A percentile compares a stretch with the other conserved stretches of the same genome.
These are phyloP conservation scores for Jaapia argillacea DNA, from an alignment of 768 basidiomycete genomes.

Conservation along the genomic window DNA sequence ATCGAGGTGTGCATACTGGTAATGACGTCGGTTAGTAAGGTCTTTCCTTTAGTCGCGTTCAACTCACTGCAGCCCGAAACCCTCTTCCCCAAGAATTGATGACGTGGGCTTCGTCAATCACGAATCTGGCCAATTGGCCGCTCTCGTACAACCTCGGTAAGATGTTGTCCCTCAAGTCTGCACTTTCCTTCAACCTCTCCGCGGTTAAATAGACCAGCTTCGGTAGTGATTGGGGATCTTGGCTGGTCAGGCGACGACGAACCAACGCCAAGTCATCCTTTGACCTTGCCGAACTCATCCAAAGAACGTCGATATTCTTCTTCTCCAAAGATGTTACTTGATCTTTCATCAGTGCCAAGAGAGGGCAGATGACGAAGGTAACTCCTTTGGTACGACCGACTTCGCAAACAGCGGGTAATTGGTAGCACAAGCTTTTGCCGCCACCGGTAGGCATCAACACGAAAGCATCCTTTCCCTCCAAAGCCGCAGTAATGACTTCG, in stretches of 20 bases:
- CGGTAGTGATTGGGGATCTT: slow-evolving; percentile 43
- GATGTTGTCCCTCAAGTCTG: slow-evolving; percentile 39
- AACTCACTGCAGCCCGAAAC: slow-evolving; percentile 71
- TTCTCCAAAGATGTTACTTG: slow-evolving; percentile 63
- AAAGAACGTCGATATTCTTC: slow-evolving; percentile 60
- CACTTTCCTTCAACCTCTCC: slow-evolving; percentile 69
- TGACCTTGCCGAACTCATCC: slow-evolving; percentile 51
- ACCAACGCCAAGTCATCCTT: slow-evolving; percentile 26
- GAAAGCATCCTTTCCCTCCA: slow-evolving; percentile 81
- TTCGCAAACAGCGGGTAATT: slow-evolving; percentile 81
- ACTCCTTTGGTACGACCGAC: slow-evolving; percentile 68
- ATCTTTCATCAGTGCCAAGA: slow-evolving; percentile 83
- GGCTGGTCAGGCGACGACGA: slow-evolving; percentile 32
- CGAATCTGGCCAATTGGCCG: slow-evolving; percentile 72
- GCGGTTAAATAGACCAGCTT: slow-evolving; percentile 84
- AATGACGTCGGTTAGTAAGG: not conserved
- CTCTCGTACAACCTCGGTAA: slow-evolving; percentile 47
- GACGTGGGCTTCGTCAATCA: slow-evolving; percentile 95
- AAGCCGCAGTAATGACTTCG: slow-evolving; percentile 71
- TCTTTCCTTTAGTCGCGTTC: too few species aligned
- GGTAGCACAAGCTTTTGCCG: slow-evolving; percentile 82
- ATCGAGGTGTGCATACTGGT: slow-evolving; percentile 60
- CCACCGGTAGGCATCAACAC: slow-evolving; percentile 96
- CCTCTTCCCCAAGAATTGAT: slow-evolving; percentile 93
- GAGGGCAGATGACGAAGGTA: slow-evolving; percentile 84